These are phyloP conservation scores for Mallotus japonicus DNA, from an alignment of 441 rosid genomes.

Conservation along the genomic window DNA sequence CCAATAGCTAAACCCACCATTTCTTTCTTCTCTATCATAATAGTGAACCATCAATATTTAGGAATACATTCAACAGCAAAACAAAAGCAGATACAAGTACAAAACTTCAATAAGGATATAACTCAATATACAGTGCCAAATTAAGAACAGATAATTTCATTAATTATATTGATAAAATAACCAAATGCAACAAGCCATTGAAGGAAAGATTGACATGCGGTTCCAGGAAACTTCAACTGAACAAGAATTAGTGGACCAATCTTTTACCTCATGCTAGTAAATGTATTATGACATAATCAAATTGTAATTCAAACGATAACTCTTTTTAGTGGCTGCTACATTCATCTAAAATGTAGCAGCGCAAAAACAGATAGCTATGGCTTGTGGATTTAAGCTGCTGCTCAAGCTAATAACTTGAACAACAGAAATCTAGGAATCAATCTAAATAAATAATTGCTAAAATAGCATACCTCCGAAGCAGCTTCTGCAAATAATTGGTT, in stretches of 20 bases:
- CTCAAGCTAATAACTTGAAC: not conserved
- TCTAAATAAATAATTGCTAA: not conserved
- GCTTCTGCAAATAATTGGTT: constrained; percentile 26
- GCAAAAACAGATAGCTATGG: not conserved
- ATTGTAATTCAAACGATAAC: not conserved
- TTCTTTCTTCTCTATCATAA: constrained; percentile 73
- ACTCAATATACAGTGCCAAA: not conserved
- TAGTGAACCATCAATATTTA: constrained; percentile 14
- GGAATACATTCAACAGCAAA: constrained; percentile 12
- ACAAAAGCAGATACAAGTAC: not conserved
- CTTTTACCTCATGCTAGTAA: not conserved
- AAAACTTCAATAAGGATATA: not conserved
- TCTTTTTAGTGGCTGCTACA: not conserved
- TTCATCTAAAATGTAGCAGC: constrained; percentile 4
- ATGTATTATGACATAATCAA: not conserved
- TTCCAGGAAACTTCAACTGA: constrained; percentile 4
- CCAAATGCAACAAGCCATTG: too few species aligned
- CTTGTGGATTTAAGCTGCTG: not conserved
- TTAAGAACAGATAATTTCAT: too few species aligned
- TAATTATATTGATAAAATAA: too few species aligned
- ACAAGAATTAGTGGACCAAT: not conserved
- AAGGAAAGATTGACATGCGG: constrained; percentile 5
- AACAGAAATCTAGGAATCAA: not conserved
- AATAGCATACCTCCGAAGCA: constrained; percentile 26
- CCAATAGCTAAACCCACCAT: constrained; percentile 91